Evolutionary conservation across 495 filamentous ascomycete genomes (phyloP), one percentile per base, ranked within the genome.

Genomic region (Xylaria nigripes): DNA sequence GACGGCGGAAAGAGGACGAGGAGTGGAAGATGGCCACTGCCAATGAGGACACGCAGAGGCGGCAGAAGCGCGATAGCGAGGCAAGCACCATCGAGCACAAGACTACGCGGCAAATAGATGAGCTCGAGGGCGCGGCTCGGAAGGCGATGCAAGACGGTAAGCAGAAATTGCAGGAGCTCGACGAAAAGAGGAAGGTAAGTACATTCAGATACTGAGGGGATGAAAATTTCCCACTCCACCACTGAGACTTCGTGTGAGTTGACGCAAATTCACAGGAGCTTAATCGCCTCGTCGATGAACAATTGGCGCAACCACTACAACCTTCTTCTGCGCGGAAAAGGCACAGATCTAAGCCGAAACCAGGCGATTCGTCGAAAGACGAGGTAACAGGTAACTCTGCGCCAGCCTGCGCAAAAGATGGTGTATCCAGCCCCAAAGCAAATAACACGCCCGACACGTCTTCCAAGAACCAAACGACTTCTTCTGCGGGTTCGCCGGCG

Each of bases 271-370:
- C 12, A 22, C 25, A 72, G 69, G 68, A 72, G 42, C 52, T 72
- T 18, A 72, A 72, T 38, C 64, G 58, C 3, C 59, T 62, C 21
- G 65, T 72, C 24, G 69, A 70, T 30, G 69, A 69, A 16, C 57
- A 68, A 47, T 53, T 72, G 3, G 53, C 63, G 54, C 56, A 55
- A 19, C 48, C 68, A 0, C 8, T 67, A 18, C 58, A 61, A 0
- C 18, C 57, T 9, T 10, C 45, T 1, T 61, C 59, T 6, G 47
- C 41, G 0, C 56, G 66, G 22, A 51, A 24, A 22, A 50, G 21
- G 21, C 5, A 16, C 6, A 43, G 22, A 9, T 5, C 40, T 6
- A 44, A 55, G 46, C 25, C 44, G 19, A 46, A 29, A 21, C 9
- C 24, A 1, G 13, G 25, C 3, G 27, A 23, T 0, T 6, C 16